Evolutionary conservation across 2,329 filamentous ascomycete species (phyloP).

Genomic region (Leptographium lundbergii): DNA sequence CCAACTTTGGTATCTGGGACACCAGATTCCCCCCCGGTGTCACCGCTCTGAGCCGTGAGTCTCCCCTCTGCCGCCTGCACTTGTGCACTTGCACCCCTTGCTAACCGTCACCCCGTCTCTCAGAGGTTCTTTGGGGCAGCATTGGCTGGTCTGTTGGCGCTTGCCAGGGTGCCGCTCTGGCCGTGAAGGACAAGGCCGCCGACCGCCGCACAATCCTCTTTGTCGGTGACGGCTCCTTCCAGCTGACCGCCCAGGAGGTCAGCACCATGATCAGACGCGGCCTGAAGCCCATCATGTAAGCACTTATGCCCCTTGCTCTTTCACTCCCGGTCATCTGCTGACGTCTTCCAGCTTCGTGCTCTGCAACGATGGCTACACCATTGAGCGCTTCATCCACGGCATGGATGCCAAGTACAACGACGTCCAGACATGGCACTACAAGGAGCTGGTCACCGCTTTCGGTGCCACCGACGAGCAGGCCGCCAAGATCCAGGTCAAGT

Average conservation of each 20-base stretch:
- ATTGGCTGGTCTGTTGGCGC: conserved; percentile 50
- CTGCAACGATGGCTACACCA: conserved; percentile 81
- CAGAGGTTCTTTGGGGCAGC: conserved; percentile 46
- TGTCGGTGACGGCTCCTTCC: conserved; percentile 80
- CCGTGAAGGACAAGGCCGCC: conserved; percentile 41
- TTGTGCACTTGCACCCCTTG: neutral
- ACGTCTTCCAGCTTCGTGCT: conserved; percentile 53
- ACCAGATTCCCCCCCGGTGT: conserved; percentile 67
- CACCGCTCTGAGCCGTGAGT: conserved; percentile 42
- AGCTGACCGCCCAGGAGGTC: conserved; percentile 73
- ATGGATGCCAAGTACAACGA: conserved; percentile 74
- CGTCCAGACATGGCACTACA: conserved; percentile 60
- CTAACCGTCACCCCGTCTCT: neutral
- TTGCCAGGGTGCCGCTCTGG: conserved; percentile 53
- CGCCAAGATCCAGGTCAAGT: conserved; percentile 10
- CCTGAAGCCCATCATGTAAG: conserved; percentile 64
- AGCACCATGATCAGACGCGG: conserved; percentile 69
- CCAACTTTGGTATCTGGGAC: conserved; percentile 81
- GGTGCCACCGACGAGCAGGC: conserved; percentile 11
- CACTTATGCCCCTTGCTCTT: neutral
- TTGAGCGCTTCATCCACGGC: conserved; percentile 80
- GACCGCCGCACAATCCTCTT: conserved; percentile 64
- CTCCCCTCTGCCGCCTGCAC: no score
- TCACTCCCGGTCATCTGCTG: neutral
- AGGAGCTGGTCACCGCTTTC: conserved; percentile 12